Conservation (phyloP, 345 rosid genomes). For the Dovyalis caffra region DNA sequence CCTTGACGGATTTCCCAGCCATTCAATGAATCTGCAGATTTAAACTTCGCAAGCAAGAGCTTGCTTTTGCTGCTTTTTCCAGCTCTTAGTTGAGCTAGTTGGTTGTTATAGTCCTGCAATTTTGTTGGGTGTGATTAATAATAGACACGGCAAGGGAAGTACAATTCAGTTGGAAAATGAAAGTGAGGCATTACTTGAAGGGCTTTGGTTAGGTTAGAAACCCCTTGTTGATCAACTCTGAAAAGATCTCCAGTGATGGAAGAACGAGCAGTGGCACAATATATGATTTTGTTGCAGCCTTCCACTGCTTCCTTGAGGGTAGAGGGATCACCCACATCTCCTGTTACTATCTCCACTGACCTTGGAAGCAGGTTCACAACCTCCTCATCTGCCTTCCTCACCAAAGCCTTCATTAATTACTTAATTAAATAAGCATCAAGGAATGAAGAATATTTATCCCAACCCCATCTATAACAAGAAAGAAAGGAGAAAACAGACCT, state of each 20-base stretch:
- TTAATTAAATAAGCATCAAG: background rate
- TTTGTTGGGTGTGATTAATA: background rate
- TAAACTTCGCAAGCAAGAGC: constrained; percentile 83
- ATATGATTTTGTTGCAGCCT: constrained; percentile 86
- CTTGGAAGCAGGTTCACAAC: constrained; percentile 82
- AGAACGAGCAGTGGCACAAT: constrained; percentile 95
- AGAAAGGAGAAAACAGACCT: constrained; percentile 38
- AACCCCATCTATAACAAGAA: no score
- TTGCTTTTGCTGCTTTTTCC: constrained; percentile 97
- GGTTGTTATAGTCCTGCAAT: constrained; percentile 78
- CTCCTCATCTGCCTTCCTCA: constrained; percentile 64
- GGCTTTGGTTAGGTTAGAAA: constrained; percentile 84
- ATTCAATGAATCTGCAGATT: constrained; percentile 52
- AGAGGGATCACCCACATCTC: constrained; percentile 84
- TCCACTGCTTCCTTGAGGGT: constrained; percentile 67
- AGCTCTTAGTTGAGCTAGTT: constrained; percentile 74
- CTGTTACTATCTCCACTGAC: constrained; percentile 76
- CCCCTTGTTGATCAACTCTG: constrained; percentile 90
- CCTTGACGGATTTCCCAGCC: constrained; percentile 92
- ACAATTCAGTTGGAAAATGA: background rate
- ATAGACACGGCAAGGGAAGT: no score
- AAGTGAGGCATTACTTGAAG: constrained; percentile 49
- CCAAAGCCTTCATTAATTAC: constrained; percentile 49
- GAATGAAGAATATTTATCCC: background rate
- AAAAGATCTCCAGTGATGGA: constrained; percentile 77